Evolutionary conservation across 805 yeast species (phyloP), one percentile per base, ranked within the genome.

Genomic region (Suhomyces vadensis): DNA sequence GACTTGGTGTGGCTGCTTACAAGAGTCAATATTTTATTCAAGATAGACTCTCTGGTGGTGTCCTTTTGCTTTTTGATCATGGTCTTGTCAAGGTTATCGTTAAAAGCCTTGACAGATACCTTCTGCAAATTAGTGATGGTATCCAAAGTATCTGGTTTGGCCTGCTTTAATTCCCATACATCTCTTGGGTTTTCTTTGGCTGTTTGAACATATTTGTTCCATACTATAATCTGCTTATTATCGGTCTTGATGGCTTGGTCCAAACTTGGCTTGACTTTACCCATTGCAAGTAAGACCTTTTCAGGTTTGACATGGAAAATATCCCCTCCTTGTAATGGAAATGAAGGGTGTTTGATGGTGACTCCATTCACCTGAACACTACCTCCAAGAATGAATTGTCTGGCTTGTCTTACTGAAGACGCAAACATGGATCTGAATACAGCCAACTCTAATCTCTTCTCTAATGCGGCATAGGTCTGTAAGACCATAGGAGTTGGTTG

Each of bases 381-480:
- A 1, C 96, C 95, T 37, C 81, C 82, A 11, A 87, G 65, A 47
- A 94, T 83, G 57, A 86, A 89, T 60, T 87, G 90, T 54, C 97
- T 80, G 2, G 99, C 96, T 67, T 92, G 98, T 73, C 97, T 83
- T 3, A 89, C 81, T 6, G 96, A 86, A 4, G 95, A 80, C 4
- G 98, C 96, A 71, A 92, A 90, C 86, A 92, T 77, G 14, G 97
- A 75, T 66, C 99, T 82, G 71, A 88, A 94, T 8, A 92, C 57
- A 2, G 97, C 97, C 60, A 85, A 79, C 63, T 92, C 99, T 24
- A 92, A 74, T 61, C 99, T 77, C 59, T 85, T 86, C 65, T 92
- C 99, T 50, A 92, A 70, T 2, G 83, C 83, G 3, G 96, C 96
- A 65, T 74, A 92, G 1, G 97, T 87, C 69, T 94, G 98, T 58